Percentiles rank a stretch among this genome's conserved stretches.
Evolutionary conservation across 2,329 filamentous ascomycete species (phyloP).

Genomic region (Pseudogymnoascus sp.): DNA sequence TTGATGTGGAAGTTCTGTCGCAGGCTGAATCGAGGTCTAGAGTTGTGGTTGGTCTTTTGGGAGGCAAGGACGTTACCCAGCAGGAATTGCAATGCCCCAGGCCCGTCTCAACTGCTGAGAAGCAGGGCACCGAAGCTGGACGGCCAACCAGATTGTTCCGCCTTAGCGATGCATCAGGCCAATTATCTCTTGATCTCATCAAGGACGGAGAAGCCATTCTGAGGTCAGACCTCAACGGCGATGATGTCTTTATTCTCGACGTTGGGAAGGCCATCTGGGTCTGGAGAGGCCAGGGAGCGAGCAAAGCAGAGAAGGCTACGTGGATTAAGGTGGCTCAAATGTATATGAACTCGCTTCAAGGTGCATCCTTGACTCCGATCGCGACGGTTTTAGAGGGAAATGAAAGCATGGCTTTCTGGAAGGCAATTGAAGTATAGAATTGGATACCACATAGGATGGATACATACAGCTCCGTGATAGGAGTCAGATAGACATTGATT

Average conservation of each 20-base stretch:
- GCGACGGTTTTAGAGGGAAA: conserved; percentile 49
- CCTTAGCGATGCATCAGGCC: conserved; percentile 53
- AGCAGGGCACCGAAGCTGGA: conserved; percentile 8
- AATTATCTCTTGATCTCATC: conserved; percentile 48
- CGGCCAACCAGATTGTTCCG: conserved; percentile 42
- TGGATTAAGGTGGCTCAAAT: conserved; percentile 54
- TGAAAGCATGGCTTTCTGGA: conserved; percentile 43
- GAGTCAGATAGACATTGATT: neutral
- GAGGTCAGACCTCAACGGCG: conserved; percentile 43
- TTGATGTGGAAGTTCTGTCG: conserved; percentile 56
- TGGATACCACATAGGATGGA: conserved; percentile 6
- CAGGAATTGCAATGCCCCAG: conserved; percentile 34
- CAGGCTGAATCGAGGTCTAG: conserved; percentile 49
- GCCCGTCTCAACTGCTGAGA: conserved; percentile 30
- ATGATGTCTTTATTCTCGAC: conserved; percentile 55
- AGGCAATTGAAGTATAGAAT: conserved; percentile 31
- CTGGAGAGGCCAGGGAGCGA: conserved; percentile 55
- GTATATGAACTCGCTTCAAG: conserved; percentile 39
- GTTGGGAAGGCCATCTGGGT: conserved; percentile 56
- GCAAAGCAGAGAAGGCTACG: conserved; percentile 46
- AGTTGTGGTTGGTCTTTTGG: conserved; percentile 48
- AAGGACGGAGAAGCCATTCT: conserved; percentile 44
- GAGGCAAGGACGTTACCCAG: conserved; percentile 36
- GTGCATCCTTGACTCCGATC: conserved; percentile 40
- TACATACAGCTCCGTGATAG: neutral